Evolutionary conservation across 768 basidiomycete species (phyloP).

Genomic region (Russula emetica): DNA sequence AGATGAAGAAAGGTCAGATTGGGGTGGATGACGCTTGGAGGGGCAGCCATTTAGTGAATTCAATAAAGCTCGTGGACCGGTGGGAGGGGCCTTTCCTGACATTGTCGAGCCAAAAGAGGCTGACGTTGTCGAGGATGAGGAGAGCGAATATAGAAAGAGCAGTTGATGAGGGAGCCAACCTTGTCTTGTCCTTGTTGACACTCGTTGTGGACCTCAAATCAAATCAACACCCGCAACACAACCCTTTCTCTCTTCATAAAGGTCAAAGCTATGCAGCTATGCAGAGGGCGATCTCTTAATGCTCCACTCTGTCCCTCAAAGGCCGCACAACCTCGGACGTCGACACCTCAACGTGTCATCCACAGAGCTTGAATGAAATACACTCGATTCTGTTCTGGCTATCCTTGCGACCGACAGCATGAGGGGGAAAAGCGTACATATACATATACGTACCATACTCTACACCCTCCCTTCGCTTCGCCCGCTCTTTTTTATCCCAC

Average conservation of each 20-base stretch:
- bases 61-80: constrained; percentile 65
- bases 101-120: constrained; percentile 37
- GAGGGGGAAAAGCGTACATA: background rate
- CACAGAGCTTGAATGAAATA: background rate
- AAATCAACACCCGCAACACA: background rate
- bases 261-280: background rate
- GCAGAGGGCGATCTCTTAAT: background rate
- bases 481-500: background rate
- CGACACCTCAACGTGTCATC: constrained; percentile 4
- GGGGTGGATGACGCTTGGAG: constrained; percentile 27
- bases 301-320: background rate
- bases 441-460: background rate
- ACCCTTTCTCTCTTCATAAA: background rate
- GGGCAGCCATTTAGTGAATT: constrained; percentile 39
- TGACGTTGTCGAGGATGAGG: constrained; percentile 26
- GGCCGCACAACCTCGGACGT: background rate
- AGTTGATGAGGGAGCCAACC: background rate
- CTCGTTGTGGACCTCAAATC: constrained; percentile 19
- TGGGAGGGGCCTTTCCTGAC: constrained; percentile 77
- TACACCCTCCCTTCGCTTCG: background rate
- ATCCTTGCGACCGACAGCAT: background rate
- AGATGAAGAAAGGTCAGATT: constrained; percentile 23
- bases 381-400: background rate
- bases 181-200: constrained; percentile 18
- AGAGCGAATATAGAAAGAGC: constrained; percentile 7